Conservation (phyloP, 805 yeast species). For the Pichia paraexigua region DNA sequence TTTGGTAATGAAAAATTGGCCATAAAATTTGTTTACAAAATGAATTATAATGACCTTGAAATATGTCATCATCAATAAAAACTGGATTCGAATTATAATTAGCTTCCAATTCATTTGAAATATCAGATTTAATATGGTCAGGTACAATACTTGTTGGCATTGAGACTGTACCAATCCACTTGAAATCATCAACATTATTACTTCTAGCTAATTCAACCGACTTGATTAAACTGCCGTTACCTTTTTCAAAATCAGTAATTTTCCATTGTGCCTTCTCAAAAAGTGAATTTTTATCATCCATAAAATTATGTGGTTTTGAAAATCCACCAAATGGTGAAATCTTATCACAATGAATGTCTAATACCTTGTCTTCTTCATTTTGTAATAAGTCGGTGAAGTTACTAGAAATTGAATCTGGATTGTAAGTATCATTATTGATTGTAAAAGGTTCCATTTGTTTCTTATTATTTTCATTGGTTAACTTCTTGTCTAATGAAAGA, state of each 20-base stretch:
- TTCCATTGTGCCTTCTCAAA: slow-evolving; percentile 65
- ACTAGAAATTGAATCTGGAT: slow-evolving; percentile 2
- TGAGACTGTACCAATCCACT: slow-evolving; percentile 89
- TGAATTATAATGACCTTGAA: slow-evolving; percentile 84
- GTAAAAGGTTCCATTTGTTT: not conserved
- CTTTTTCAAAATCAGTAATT: slow-evolving; percentile 58
- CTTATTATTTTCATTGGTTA: not conserved
- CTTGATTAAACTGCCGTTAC: slow-evolving; percentile 84
- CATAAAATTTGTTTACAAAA: slow-evolving; percentile 92
- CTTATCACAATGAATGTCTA: slow-evolving; percentile 17
- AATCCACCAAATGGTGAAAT: slow-evolving; percentile 68
- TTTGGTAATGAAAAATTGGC: slow-evolving; percentile 92
- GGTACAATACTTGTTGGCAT: slow-evolving; percentile 85
- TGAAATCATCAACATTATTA: slow-evolving; percentile 29
- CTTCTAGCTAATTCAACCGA: slow-evolving; percentile 62
- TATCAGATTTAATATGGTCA: slow-evolving; percentile 41
- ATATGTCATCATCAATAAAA: slow-evolving; percentile 66
- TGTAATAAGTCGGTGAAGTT: slow-evolving; percentile 1
- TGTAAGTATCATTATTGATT: slow-evolving; percentile 3
- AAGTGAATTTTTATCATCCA: slow-evolving; percentile 35
- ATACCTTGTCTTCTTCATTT: slow-evolving; percentile 10
- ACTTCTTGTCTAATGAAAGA: slow-evolving; percentile 3
- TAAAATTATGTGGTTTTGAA: slow-evolving; percentile 47
- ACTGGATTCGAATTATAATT: slow-evolving; percentile 59
- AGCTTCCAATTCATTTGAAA: slow-evolving; percentile 37